Evolutionary conservation across 305 asterid species (phyloP).

Genomic region (Fraxinus dipetala): DNA sequence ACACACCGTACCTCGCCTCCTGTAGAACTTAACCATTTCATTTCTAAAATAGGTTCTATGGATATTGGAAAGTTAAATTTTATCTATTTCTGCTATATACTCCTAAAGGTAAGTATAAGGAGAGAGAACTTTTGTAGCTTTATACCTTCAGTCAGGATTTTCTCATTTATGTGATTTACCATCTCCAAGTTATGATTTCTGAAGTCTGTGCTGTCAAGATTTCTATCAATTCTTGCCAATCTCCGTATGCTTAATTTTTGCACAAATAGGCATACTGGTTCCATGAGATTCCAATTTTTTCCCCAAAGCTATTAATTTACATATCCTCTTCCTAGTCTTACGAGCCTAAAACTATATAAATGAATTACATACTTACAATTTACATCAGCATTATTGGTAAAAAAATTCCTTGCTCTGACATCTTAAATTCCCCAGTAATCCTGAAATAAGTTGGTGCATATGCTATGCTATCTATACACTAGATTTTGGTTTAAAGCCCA

Average conservation of each 20-base stretch:
- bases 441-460: background rate
- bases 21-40: background rate
- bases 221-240: background rate
- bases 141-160: background rate
- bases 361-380: background rate
- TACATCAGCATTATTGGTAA: background rate
- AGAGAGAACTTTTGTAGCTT: background rate
- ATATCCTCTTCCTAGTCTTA: background rate
- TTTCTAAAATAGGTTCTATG: background rate
- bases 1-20: background rate
- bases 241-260: background rate
- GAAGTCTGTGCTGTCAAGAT: background rate
- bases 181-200: background rate
- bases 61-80: background rate
- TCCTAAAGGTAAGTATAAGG: background rate
- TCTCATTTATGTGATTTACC: background rate
- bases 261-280: background rate
- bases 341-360: background rate
- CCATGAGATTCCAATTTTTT: background rate
- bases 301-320: background rate
- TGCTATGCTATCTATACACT: background rate
- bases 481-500: background rate
- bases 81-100: background rate
- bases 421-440: background rate
- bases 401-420: background rate